Evolutionary conservation across 495 filamentous ascomycete species (phyloP).

Genomic region (Lichina pygmaea): DNA sequence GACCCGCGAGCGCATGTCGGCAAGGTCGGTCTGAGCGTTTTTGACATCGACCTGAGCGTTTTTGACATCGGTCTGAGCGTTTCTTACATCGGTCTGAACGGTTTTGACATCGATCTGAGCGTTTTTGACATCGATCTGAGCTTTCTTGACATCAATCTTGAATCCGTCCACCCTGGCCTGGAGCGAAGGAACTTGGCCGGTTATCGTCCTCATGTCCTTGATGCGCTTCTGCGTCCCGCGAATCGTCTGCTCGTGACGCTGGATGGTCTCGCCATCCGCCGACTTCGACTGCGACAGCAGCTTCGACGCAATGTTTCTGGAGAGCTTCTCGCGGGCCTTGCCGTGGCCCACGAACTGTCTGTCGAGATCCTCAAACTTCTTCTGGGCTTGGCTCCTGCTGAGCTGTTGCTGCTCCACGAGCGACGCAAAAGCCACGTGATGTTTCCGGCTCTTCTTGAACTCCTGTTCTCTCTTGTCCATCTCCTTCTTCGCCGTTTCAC

Average conservation of each 20-base stretch:
- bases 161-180: too few relatives aligned
- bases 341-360: background rate
- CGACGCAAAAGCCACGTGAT: background rate
- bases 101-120: too few relatives aligned
- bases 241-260: background rate
- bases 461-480: background rate
- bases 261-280: background rate
- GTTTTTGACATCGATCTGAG: too few relatives aligned
- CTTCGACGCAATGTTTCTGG: background rate
- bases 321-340: background rate
- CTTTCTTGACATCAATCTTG: too few relatives aligned
- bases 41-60: background rate
- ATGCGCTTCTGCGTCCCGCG: background rate
- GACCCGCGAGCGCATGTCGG: background rate
- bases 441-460: background rate
- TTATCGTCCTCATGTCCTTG: background rate
- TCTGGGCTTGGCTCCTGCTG: background rate
- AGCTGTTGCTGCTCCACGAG: slow-evolving; percentile 1
- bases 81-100: too few relatives aligned
- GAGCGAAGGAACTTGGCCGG: too few relatives aligned
- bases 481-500: background rate
- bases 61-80: too few relatives aligned
- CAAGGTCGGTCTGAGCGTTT: background rate
- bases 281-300: background rate
- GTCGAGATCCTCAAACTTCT: background rate